These are phyloP conservation scores for Ophiostoma sp. DNA, from an alignment of 2,329 filamentous ascomycete genomes.

Conservation along the genomic window DNA sequence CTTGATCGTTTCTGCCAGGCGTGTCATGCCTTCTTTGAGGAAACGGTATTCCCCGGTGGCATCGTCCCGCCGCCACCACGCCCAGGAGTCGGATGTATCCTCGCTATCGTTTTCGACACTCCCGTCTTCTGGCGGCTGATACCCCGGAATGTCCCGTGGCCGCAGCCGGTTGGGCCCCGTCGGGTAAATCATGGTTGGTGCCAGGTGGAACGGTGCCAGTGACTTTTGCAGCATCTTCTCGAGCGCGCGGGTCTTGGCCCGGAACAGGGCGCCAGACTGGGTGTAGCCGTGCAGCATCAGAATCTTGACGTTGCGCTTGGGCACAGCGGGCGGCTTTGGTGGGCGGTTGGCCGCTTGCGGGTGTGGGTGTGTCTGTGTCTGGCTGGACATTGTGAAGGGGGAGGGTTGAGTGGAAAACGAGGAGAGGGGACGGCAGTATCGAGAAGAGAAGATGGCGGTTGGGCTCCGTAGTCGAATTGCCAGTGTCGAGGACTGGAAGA, in stretches of 20 bases:
- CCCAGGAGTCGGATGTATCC: conserved; percentile 65
- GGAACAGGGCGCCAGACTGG: conserved; percentile 83
- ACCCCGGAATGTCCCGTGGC: conserved; percentile 69
- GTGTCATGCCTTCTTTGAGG: conserved; percentile 66
- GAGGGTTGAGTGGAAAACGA: not conserved
- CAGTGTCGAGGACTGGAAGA: not conserved
- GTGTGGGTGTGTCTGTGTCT: no score
- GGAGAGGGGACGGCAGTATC: not conserved
- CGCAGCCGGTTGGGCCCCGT: conserved; percentile 66
- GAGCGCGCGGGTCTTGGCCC: conserved; percentile 82
- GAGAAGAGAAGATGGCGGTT: not conserved
- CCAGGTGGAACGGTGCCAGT: conserved; percentile 60
- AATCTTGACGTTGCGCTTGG: conserved; percentile 61
- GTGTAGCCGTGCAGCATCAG: conserved; percentile 87
- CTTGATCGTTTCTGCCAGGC: conserved; percentile 62
- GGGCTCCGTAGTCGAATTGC: not conserved
- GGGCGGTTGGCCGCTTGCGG: not conserved
- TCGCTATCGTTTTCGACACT: conserved; percentile 36
- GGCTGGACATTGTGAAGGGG: conserved; percentile 18
- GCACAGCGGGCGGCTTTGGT: conserved; percentile 36
- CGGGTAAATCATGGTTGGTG: conserved; percentile 63
- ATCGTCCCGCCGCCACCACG: conserved; percentile 77
- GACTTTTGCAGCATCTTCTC: conserved; percentile 77
- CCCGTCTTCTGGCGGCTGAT: conserved; percentile 38
- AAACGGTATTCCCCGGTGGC: conserved; percentile 65